Evolutionary conservation across 768 basidiomycete genomes (phyloP).

Genomic region (Tylopilus rubrobrunneus): DNA sequence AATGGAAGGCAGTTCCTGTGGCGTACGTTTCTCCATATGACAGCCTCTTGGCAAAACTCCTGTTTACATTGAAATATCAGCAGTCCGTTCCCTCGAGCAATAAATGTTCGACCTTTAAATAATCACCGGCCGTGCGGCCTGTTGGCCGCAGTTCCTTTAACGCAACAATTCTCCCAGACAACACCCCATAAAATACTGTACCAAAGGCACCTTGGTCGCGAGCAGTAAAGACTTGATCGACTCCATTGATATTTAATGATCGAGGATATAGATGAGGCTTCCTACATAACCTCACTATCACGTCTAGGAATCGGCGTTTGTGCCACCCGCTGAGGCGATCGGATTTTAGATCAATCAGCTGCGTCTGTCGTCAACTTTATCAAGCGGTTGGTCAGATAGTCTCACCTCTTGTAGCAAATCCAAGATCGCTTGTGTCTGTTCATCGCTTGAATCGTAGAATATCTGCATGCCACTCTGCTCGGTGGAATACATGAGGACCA

Average conservation of each 20-base stretch:
- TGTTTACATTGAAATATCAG: slow-evolving; percentile 11
- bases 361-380: neutral
- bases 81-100: neutral
- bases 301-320: slow-evolving; percentile 26
- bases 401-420: slow-evolving; percentile 26
- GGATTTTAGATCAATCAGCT: slow-evolving; percentile 26
- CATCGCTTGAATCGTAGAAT: slow-evolving; percentile 20
- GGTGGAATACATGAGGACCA: slow-evolving; percentile 18
- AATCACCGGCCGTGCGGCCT: slow-evolving; percentile 19
- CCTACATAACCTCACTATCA: slow-evolving; percentile 27
- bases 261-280: slow-evolving; percentile 27
- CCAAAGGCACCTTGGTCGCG: slow-evolving; percentile 30
- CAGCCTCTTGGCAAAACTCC: slow-evolving; percentile 29
- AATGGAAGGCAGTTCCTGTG: slow-evolving; percentile 30
- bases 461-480: slow-evolving; percentile 13
- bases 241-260: slow-evolving; percentile 21
- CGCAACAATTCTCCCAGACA: slow-evolving; percentile 27
- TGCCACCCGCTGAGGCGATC: slow-evolving; percentile 23
- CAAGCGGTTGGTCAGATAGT: neutral
- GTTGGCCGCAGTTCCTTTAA: slow-evolving; percentile 27
- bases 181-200: slow-evolving; percentile 28
- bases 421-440: slow-evolving; percentile 23
- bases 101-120: slow-evolving; percentile 23
- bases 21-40: slow-evolving; percentile 30
- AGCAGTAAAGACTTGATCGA: slow-evolving; percentile 10